These are phyloP conservation scores for Sarocladiaceae sp. DNA, from an alignment of 2,329 filamentous ascomycete species.

Conservation along the genomic window DNA sequence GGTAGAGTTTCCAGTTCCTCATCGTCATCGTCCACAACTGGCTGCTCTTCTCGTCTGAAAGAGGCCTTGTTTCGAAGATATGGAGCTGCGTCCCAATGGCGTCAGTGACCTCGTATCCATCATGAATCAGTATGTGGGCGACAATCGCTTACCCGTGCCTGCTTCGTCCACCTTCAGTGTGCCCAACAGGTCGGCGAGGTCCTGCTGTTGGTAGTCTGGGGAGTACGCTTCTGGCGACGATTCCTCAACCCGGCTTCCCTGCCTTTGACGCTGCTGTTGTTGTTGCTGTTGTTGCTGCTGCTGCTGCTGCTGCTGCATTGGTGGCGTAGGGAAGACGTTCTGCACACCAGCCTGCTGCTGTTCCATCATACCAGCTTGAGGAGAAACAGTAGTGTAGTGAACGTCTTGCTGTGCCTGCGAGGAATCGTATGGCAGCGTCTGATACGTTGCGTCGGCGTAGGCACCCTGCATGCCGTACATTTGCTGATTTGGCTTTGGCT, in stretches of 20 bases:
- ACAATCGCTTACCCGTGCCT: slow-evolving; percentile 62
- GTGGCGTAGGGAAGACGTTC: slow-evolving; percentile 47
- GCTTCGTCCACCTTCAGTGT: slow-evolving; percentile 81
- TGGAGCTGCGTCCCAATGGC: slow-evolving; percentile 50
- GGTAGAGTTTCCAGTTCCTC: slow-evolving; percentile 68
- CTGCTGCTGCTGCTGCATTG: slow-evolving; percentile 26
- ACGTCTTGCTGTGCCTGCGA: slow-evolving; percentile 38
- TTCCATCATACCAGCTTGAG: slow-evolving; percentile 43
- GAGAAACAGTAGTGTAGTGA: slow-evolving; percentile 47
- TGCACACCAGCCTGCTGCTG: slow-evolving; percentile 34
- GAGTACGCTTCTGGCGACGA: slow-evolving; percentile 46
- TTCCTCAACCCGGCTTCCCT: slow-evolving; percentile 13
- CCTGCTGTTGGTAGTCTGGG: slow-evolving; percentile 61
- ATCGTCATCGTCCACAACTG: slow-evolving; percentile 63
- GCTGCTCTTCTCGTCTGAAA: slow-evolving; percentile 48
- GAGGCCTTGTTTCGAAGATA: slow-evolving; percentile 66
- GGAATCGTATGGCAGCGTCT: slow-evolving; percentile 41
- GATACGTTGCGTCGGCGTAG: slow-evolving; percentile 45
- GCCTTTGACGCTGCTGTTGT: not conserved
- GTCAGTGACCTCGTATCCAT: not conserved
- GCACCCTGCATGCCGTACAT: slow-evolving; percentile 43
- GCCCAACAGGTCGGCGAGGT: slow-evolving; percentile 74
- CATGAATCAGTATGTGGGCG: not conserved
- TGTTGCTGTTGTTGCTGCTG: not conserved
- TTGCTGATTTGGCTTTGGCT: slow-evolving; percentile 31